Percentiles rank a stretch among this genome's conserved stretches.
Evolutionary conservation across 176 grass and related monocot species (phyloP).

Genomic region (Poa pratensis): DNA sequence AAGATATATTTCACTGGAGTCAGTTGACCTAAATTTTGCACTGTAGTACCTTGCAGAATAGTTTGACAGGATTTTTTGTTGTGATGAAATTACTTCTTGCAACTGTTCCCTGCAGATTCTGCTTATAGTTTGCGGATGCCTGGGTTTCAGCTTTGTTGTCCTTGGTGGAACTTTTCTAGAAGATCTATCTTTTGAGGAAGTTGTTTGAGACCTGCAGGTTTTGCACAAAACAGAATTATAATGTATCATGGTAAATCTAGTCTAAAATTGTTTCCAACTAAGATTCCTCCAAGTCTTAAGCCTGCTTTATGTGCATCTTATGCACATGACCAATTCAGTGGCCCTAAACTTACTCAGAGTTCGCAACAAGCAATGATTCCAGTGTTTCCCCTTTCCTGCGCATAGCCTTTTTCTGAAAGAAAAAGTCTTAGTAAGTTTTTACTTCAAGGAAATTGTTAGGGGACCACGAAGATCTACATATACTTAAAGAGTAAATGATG

Average conservation of each 20-base stretch:
- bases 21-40: conserved; percentile 54
- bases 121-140: conserved; percentile 50
- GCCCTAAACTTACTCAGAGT: conserved; percentile 69
- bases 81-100: conserved; percentile 77
- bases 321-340: conserved; percentile 30
- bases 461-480: conserved; percentile 33
- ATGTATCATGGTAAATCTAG: conserved; percentile 36
- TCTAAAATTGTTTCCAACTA: conserved; percentile 17
- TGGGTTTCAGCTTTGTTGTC: conserved; percentile 77
- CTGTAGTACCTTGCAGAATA: conserved; percentile 50
- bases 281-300: neutral
- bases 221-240: conserved; percentile 41
- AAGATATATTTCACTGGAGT: conserved; percentile 57
- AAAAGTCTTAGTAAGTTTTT: conserved; percentile 36
- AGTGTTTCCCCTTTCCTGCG: conserved; percentile 88
- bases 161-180: conserved; percentile 69
- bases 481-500: conserved; percentile 1
- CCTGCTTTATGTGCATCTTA: conserved; percentile 26
- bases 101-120: conserved; percentile 60
- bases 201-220: conserved; percentile 50
- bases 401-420: conserved; percentile 75
- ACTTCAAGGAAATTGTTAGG: conserved; percentile 9
- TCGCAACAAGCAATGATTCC: conserved; percentile 73
- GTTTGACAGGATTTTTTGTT: conserved; percentile 69
- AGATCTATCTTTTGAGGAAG: conserved; percentile 56